Evolutionary conservation across 169 alveolate genomes (phyloP).

Genomic region (Cryptosporidium ryanae): DNA sequence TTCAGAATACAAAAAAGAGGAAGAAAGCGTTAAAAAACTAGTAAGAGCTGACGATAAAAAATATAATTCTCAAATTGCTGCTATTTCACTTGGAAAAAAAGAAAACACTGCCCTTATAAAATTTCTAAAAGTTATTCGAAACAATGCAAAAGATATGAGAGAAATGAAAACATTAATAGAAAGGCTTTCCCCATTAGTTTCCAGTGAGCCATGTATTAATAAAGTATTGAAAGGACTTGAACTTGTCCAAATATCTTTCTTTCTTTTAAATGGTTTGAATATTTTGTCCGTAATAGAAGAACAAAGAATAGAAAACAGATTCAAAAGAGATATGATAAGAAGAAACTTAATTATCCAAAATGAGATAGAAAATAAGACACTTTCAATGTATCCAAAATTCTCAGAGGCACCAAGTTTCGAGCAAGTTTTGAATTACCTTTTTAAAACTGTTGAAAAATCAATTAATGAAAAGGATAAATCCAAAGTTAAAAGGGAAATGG

Average conservation of each 20-base stretch:
- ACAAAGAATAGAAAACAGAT: slow-evolving; percentile 23
- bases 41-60: slow-evolving; percentile 15
- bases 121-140: slow-evolving; percentile 9
- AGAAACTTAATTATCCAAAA: slow-evolving; percentile 12
- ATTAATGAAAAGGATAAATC: background rate
- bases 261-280: slow-evolving; percentile 51
- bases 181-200: slow-evolving; percentile 31
- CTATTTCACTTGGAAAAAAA: slow-evolving; percentile 25
- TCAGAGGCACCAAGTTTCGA: slow-evolving; percentile 49
- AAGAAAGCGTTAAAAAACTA: background rate
- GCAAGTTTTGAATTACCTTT: slow-evolving; percentile 10
- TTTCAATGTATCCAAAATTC: slow-evolving; percentile 47
- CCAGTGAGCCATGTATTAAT: slow-evolving; percentile 16
- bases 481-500: background rate
- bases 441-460: slow-evolving; percentile 10
- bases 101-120: slow-evolving; percentile 25
- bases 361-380: slow-evolving; percentile 39
- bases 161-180: slow-evolving; percentile 37
- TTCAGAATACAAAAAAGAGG: background rate
- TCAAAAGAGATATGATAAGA: slow-evolving; percentile 58
- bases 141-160: slow-evolving; percentile 1
- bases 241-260: slow-evolving; percentile 53
- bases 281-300: slow-evolving; percentile 56
- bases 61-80: slow-evolving; percentile 37
- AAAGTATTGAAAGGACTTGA: slow-evolving; percentile 16